phyloP scores from a whole-genome alignment of 2,329 filamentous ascomycete genomes.

The Cladophialophora psammophila region DNA sequence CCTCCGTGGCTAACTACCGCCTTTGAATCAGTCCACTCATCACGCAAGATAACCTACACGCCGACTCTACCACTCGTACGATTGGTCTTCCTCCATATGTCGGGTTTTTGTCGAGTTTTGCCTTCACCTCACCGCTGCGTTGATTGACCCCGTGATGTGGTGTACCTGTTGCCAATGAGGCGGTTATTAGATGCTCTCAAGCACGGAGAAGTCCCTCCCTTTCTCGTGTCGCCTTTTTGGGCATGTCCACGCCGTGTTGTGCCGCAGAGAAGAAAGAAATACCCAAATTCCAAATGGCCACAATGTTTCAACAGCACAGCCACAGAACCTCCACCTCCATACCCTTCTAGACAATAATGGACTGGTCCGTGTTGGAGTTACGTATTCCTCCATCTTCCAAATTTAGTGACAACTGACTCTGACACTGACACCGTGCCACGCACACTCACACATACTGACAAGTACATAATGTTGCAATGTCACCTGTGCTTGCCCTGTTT shows the following conservation, averaged over 20 bases:
- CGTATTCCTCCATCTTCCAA: neutral
- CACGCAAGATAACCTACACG: neutral
- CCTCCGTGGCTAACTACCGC: too few relatives aligned
- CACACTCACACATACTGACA: neutral
- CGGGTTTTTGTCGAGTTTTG: too few relatives aligned
- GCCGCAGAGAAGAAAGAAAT: too few relatives aligned
- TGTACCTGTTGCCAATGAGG: too few relatives aligned
- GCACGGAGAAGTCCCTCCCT: too few relatives aligned
- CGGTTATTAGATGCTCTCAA: too few relatives aligned
- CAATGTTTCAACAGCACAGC: neutral
- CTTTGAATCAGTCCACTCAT: neutral
- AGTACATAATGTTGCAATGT: neutral
- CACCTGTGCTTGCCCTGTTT: neutral
- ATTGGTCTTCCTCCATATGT: neutral
- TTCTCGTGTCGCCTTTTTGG: too few relatives aligned
- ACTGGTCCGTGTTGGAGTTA: too few relatives aligned
- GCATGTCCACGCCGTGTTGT: too few relatives aligned
- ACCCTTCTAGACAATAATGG: neutral
- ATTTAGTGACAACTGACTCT: constrained; percentile 4
- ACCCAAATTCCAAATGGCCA: too few relatives aligned
- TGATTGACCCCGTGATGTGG: neutral
- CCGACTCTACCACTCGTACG: neutral
- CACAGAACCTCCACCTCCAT: neutral
- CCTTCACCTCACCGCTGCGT: neutral
- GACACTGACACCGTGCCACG: neutral